These are phyloP conservation scores for Decorospora gaudefroyi DNA, from an alignment of 2,329 filamentous ascomycete genomes.

Conservation along the genomic window DNA sequence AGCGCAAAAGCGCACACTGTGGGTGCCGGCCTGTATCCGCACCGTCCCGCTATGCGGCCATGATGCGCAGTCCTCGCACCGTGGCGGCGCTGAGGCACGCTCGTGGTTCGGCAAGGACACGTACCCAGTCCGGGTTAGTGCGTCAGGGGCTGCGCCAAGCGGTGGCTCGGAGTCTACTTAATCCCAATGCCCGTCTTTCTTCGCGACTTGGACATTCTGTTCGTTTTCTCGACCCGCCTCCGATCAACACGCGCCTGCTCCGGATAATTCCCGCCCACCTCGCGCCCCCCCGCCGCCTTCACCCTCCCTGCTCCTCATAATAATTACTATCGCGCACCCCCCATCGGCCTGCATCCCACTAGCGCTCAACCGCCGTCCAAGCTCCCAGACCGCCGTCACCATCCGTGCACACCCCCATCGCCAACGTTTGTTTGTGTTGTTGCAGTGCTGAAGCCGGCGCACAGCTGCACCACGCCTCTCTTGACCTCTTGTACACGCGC, in stretches of 20 bases:
- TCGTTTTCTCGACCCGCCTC: constrained; percentile 40
- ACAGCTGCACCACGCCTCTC: constrained; percentile 28
- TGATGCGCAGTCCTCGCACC: too few relatives aligned
- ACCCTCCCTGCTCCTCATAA: too few relatives aligned
- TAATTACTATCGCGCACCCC: constrained; percentile 20
- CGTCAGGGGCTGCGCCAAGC: constrained; percentile 37
- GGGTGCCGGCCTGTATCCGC: too few relatives aligned
- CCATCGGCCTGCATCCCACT: constrained; percentile 29
- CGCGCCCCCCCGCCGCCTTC: constrained; percentile 3
- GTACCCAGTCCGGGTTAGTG: constrained; percentile 26
- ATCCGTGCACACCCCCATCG: constrained; percentile 28
- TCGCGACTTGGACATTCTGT: constrained; percentile 24
- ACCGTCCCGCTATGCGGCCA: too few relatives aligned
- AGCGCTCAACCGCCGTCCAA: constrained; percentile 24
- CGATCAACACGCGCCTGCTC: constrained; percentile 42
- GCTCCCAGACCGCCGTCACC: constrained; percentile 23
- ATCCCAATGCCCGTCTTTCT: constrained; percentile 23
- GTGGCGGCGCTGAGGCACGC: constrained; percentile 5
- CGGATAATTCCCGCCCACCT: constrained; percentile 26
- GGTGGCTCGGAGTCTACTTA: constrained; percentile 30
- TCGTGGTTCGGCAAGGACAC: constrained; percentile 20
- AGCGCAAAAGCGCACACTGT: too few relatives aligned
- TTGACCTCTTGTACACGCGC: constrained; percentile 24
- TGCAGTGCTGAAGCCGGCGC: constrained; percentile 17
- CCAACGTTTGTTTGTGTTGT: constrained; percentile 28